Base-by-base conservation (phyloP, 2,329 filamentous ascomycete species). In the Calonectria honghensis region DNA sequence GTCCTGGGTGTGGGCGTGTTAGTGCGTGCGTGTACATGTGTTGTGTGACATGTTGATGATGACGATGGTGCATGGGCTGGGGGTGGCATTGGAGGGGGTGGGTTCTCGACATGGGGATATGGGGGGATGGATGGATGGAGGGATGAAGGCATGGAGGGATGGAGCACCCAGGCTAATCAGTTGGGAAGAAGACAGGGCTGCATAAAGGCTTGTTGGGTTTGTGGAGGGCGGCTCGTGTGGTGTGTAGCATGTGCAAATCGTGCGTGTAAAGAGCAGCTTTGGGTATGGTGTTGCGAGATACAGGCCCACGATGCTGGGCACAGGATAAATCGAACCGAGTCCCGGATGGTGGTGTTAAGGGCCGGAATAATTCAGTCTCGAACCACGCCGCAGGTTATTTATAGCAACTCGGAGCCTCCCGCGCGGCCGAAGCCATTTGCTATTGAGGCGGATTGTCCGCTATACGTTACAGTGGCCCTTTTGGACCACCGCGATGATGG, bases 311-410 rank as follows among this genome's bases (percentile, higher is more conserved):
- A 39, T 20, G 32, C 37, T 39, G 57, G 57, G 37, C 37, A 27
- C 14, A 37, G 52, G 57, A 61, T 24, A 10, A 39, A 1, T 24
- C 57, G 32, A 39, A n/a, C 31, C 20, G 9, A 37, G 57, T 10
- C 13, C 51, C 11, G n/a, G 35, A 39, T 61, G 57, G 57, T 27
- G 57, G 57, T 61, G 57, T 39, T 61, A 39, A 61, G n/a, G 57
- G 57, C 57, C 57, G 57, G 57, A 61, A 61, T 61, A 61, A 61
- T 61, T 61, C 57, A 61, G 57, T 35, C 57, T 61, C 57, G 57
- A 61, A 61, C 57, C 57, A 61, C n/a, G 57, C 57, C 35, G 57
- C 32, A 5, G n/a, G 35, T 24, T 61, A 61, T 61, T 61, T 61
- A 61, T 61, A 61, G 57, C 32, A 61, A 39, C n/a, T 61, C 57